These are phyloP conservation scores for Gillenia trifoliata DNA, from an alignment of 306 rosid species.

Conservation along the genomic window DNA sequence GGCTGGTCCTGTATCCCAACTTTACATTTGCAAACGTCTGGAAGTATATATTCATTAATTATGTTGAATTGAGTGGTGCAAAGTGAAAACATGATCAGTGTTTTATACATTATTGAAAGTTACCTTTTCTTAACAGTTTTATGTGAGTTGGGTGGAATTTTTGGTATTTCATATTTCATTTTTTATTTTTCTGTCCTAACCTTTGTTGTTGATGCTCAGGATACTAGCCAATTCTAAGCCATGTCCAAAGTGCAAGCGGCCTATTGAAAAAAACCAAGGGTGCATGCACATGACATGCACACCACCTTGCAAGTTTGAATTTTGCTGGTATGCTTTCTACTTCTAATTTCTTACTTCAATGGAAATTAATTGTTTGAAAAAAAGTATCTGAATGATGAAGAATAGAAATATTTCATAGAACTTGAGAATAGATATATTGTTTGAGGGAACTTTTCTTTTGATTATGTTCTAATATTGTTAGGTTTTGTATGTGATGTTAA, in stretches of 20 bases:
- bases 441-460: neutral
- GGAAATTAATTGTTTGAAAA: neutral
- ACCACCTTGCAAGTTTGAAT: slow-evolving; percentile 86
- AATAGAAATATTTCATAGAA: neutral
- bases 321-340: slow-evolving; percentile 61
- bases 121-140: neutral
- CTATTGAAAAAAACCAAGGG: slow-evolving; percentile 84
- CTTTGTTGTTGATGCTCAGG: slow-evolving; percentile 24
- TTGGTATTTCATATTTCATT: neutral
- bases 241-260: slow-evolving; percentile 91
- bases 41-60: neutral
- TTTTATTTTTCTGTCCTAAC: neutral
- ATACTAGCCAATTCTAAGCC: slow-evolving; percentile 74
- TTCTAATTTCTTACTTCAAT: neutral
- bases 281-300: slow-evolving; percentile 94
- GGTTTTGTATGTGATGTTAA: neutral
- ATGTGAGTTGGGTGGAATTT: neutral
- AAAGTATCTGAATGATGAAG: neutral
- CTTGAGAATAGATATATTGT: neutral
- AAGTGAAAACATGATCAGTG: neutral
- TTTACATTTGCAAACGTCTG: neutral
- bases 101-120: neutral
- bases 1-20: too few species aligned
- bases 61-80: neutral
- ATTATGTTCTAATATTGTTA: neutral